Percentiles rank a stretch among this genome's conserved stretches.
phyloP scores from a whole-genome alignment of 2,329 filamentous ascomycete species.

The Ophiostoma perfectum region DNA sequence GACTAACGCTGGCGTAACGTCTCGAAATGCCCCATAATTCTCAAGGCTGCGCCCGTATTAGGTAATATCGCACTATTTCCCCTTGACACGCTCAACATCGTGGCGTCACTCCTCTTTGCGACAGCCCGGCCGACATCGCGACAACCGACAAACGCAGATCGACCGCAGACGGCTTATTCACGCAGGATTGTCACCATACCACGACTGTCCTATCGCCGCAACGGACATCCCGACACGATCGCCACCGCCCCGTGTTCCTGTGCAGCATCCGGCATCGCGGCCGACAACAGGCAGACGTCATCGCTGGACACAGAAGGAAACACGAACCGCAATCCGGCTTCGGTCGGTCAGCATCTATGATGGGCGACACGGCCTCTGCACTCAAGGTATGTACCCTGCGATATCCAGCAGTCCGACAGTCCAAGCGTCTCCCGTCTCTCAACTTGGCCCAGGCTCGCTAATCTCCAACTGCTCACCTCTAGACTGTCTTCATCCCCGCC shows the following conservation, averaged over 20 bases:
- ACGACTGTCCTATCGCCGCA: too few species aligned
- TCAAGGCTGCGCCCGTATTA: neutral
- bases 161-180: neutral
- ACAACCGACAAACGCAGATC: neutral
- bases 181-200: too few species aligned
- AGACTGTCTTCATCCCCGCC: constrained; percentile 68
- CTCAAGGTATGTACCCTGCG: constrained; percentile 33
- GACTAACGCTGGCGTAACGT: neutral
- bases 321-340: neutral
- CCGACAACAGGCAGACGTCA: neutral
- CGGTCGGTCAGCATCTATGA: constrained; percentile 2
- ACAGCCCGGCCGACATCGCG: neutral
- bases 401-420: too few species aligned
- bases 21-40: neutral
- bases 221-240: too few species aligned
- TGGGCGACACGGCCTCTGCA: constrained; percentile 28
- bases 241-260: neutral
- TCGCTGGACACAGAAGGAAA: neutral
- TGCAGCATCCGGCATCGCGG: neutral
- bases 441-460: neutral
- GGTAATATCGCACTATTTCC: neutral
- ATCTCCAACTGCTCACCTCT: constrained; percentile 7
- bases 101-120: neutral
- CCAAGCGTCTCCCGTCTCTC: neutral
- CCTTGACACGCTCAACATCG: constrained; percentile 4